Evolutionary conservation across 371 early-diverging fungal genomes (phyloP).

Genomic region (Rhizopus sp.): DNA sequence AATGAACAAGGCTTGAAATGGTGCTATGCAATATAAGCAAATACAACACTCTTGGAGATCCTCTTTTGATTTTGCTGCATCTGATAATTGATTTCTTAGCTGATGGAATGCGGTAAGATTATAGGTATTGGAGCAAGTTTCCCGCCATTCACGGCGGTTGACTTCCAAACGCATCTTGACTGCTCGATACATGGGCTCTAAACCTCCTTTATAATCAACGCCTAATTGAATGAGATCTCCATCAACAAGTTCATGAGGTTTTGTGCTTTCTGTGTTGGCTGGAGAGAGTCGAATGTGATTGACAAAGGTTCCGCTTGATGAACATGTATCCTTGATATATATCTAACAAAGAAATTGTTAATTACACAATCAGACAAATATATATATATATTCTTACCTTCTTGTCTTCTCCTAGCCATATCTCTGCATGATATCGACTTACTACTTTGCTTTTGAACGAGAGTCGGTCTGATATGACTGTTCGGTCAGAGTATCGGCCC

Average conservation of each 20-base stretch:
- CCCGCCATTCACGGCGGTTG: constrained; percentile 58
- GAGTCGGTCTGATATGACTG: constrained; percentile 60
- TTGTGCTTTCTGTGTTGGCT: constrained; percentile 66
- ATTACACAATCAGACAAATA: background rate
- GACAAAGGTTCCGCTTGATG: constrained; percentile 89
- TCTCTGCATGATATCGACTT: constrained; percentile 75
- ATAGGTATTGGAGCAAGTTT: constrained; percentile 29
- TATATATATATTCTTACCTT: constrained; percentile 23
- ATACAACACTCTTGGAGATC: constrained; percentile 91
- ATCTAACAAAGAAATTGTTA: constrained; percentile 40
- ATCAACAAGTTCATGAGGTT: constrained; percentile 74
- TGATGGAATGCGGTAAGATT: constrained; percentile 23
- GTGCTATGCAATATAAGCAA: constrained; percentile 89
- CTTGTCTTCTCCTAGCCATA: constrained; percentile 58
- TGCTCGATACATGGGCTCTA: constrained; percentile 75
- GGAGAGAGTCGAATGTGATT: constrained; percentile 83
- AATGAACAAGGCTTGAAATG: constrained; percentile 94
- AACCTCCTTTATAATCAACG: constrained; percentile 89
- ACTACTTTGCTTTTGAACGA: constrained; percentile 83
- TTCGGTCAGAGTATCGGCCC: constrained; percentile 77
- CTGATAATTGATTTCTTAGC: constrained; percentile 6
- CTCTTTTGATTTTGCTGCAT: constrained; percentile 6
- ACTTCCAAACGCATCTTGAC: constrained; percentile 84
- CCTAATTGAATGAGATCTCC: constrained; percentile 89
- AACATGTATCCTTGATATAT: constrained; percentile 81